Conservation (phyloP, 176 grass and related monocot species). For the Bothriochloa decipiens region DNA sequence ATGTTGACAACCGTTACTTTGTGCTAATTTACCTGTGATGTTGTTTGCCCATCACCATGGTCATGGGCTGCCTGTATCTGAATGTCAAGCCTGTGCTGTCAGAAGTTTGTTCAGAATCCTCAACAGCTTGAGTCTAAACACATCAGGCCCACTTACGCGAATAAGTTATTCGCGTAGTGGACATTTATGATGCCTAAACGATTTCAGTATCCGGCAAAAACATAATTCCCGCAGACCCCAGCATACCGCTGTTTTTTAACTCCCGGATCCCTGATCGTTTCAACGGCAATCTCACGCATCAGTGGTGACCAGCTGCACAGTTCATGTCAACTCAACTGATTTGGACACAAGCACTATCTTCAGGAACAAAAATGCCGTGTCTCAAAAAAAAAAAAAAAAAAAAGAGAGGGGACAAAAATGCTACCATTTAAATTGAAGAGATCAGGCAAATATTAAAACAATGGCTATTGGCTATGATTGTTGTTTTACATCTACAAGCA, state of each 20-base stretch:
- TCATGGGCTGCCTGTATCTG: neutral
- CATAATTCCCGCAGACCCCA: neutral
- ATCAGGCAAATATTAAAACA: conserved; percentile 9
- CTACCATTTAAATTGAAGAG: neutral
- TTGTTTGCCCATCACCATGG: neutral
- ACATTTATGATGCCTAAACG: too few species aligned
- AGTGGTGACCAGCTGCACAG: neutral
- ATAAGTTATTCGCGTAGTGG: too few species aligned
- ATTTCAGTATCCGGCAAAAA: neutral
- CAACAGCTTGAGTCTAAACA: neutral
- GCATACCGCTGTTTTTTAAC: neutral
- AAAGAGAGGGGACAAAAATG: neutral
- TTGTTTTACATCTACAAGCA: conserved; percentile 36
- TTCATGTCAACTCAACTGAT: neutral
- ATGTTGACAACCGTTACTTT: too few species aligned
- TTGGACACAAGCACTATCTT: neutral
- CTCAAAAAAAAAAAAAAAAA: neutral
- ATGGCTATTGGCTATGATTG: conserved; percentile 23
- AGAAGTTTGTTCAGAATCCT: neutral
- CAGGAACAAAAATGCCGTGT: neutral
- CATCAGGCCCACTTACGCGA: too few species aligned
- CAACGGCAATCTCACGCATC: neutral
- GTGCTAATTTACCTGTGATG: neutral
- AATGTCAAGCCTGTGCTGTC: neutral
- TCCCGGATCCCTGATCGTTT: neutral